Evolutionary conservation across 441 rosid genomes (phyloP), one percentile per base, ranked within the genome.

Genomic region (Macaranga tanarius): DNA sequence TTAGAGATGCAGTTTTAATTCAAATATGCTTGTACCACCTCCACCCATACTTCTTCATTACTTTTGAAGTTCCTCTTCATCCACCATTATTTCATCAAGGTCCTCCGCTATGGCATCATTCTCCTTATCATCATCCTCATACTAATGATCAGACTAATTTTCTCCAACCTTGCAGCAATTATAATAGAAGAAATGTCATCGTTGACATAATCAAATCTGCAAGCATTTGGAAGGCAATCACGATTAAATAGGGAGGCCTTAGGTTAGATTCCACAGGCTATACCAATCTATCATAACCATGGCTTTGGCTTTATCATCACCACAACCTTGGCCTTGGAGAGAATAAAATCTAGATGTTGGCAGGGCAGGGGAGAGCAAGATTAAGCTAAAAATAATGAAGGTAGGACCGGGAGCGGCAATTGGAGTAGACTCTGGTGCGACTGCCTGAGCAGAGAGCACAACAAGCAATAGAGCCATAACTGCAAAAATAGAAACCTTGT

Each of bases 151-250:
- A 0, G 93, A 89, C 98, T 97, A 94, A 75, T 79, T 88, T 47
- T 89, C 88, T 72, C 92, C 98, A 0, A 94, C 96, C 75, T 89
- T 92, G 71, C 97, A 90, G 60, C 98, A 89, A 40, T 92, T 96
- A 55, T n/a, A n/a, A n/a, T n/a, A n/a, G n/a, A n/a, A n/a, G 38
- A 34, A 34, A 7, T 34, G 38, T 34, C 38, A 7, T 34, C 38
- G 78, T 92, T 96, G 2, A 90, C 88, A 20, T 90, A 90, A 64
- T 92, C 97, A 62, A 94, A 92, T 75, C 96, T 82, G 72, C 98
- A 92, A 65, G 91, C 98, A 87, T 92, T 92, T 23, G 98, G 98
- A 26, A 94, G 93, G 81, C 97, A 94, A 61, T 90, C 98, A 51
- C 90, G 96, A 70, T 92, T 94, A 74, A 92, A 90, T 52, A 92